phyloP scores from a whole-genome alignment of 2,329 filamentous ascomycete genomes.

The Hypoxylon sp. region DNA sequence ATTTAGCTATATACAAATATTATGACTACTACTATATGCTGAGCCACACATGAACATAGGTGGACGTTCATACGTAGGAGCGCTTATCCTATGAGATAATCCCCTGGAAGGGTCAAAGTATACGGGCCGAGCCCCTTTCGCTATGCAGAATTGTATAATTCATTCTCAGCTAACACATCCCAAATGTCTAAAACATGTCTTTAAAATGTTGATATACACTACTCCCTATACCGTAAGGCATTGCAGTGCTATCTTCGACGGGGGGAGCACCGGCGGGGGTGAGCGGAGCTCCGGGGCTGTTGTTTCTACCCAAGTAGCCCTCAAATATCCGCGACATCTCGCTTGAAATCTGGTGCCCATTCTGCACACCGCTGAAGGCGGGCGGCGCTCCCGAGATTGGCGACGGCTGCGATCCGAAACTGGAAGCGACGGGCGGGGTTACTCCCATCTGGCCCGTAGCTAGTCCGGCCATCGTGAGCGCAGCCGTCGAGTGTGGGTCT shows the following conservation, averaged over 20 bases:
- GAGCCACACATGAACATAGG: neutral
- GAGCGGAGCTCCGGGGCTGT: conserved; percentile 15
- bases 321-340: conserved; percentile 69
- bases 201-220: conserved; percentile 54
- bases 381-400: conserved; percentile 40
- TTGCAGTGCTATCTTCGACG: conserved; percentile 22
- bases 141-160: neutral
- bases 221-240: conserved; percentile 36
- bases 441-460: conserved; percentile 58
- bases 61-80: neutral
- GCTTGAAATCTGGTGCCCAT: conserved; percentile 66
- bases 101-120: neutral
- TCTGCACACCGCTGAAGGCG: conserved; percentile 51
- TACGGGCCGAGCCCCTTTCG: neutral
- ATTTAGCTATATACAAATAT: neutral
- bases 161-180: neutral
- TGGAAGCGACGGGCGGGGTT: conserved; percentile 32
- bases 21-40: neutral
- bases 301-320: conserved; percentile 54
- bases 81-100: neutral
- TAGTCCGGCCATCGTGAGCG: conserved; percentile 70
- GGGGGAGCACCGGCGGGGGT: conserved; percentile 32
- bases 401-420: conserved; percentile 42
- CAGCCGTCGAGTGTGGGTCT: conserved; percentile 67
- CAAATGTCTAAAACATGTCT: conserved; percentile 50